Evolutionary conservation across 257 asterid genomes (phyloP), one percentile per base, ranked within the genome.

Genomic region (Jaltomata sinuosa): DNA sequence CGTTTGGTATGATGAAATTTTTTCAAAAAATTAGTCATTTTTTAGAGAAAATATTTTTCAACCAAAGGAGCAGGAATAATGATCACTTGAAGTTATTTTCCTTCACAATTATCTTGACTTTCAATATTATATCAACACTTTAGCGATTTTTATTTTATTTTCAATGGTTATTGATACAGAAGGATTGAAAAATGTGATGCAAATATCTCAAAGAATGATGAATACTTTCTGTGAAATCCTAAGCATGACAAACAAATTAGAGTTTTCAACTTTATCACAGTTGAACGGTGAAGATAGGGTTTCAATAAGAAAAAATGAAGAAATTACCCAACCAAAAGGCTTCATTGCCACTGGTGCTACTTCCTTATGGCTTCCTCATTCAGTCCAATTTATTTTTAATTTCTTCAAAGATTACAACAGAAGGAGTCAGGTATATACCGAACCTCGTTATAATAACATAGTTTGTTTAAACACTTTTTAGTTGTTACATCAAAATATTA

Each of bases 191-290:
- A 91, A 85, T 87, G 25, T 91, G 11, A 86, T 90, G 92, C 84
- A 90, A 53, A 92, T 94, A 14, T 94, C 93, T 8, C 92, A 94
- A 32, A 89, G 94, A 84, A 91, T 94, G 98, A 89, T 92, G 83
- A 90, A 86, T 84, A 89, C 32, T 16, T 95, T 94, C 18, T 87
- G 84, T 83, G 93, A 87, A 87, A 77, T 53, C 1, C 79, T 94
- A 83, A 85, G 93, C 89, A 90, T 90, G 89, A 87, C 91, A 0
- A 91, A 89, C 16, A 88, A 81, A 80, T 62, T 85, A 0, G 91
- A 93, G 21, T 88, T 87, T 52, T 87, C 93, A 10, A 84, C 91
- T 34, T 25, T 85, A 8, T 80, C 90, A 0, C 89, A 89, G 16
- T 57, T 79, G n/a, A 86, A 78, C 2, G 81, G 89, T 55, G 95